Base-by-base conservation (phyloP, 202 grass and related monocot species). In the Setaria italica region DNA sequence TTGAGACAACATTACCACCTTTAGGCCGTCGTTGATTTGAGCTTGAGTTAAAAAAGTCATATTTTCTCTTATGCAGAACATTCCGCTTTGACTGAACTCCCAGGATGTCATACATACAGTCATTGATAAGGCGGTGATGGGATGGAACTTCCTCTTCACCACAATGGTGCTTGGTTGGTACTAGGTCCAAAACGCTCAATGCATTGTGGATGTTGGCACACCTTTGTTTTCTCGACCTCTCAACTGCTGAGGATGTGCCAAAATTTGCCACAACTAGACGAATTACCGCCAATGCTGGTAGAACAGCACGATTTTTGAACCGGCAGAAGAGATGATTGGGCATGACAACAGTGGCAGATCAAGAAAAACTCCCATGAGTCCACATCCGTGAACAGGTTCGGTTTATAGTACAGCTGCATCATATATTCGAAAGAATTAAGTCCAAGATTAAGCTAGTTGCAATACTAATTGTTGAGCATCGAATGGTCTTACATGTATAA, bases 41-140 rank as follows among this genome's bases (percentile, higher is more conserved):
- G 32, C 42, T 53, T 35, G 70, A 85, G 21, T 50, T 85, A 65
- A 48, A 7, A 76, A 50, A 67, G 17, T 66, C 20, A 29, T 15
- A 14, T 20, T 76, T 82, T 76, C n/a, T 72, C 41, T 67, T 79
- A 13, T 0, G 47, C 65, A 48, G 72, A n/a, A 7, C 67, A 45
- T 17, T 41, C 19, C 29, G 78, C 60, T 45, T 70, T 35, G 69
- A 34, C 69, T 72, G 62, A 69, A 42, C 73, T 49, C 84, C 85
- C 76, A 90, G 60, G 41, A 94, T 82, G 72, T 84, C 89, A 79
- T 70, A 64, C 87, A 92, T 92, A 58, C 85, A 90, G 77, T 81
- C 63, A 15, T 59, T 73, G 67, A 94, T 80, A 79, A 94, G 79
- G 57, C 74, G 87, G 42, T 48, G 79, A 84, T 92, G 89, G 51